Conservation (phyloP, 805 yeast genomes). For the Tetrapisispora taiwanensis region DNA sequence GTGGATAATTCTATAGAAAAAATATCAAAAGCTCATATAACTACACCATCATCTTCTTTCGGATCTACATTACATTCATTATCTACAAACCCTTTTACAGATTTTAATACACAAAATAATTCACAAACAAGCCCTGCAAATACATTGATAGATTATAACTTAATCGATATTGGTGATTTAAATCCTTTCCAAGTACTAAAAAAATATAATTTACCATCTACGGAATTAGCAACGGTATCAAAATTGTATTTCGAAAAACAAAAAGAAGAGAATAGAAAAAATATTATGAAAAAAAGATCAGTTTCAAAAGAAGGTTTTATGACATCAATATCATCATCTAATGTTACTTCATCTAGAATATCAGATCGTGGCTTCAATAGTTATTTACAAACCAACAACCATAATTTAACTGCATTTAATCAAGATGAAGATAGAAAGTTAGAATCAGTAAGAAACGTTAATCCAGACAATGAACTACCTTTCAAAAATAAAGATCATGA, state of each 20-base stretch:
- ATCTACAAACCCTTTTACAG: background rate
- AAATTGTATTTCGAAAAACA: conserved; percentile 31
- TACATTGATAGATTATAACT: conserved; percentile 8
- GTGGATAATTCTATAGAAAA: background rate
- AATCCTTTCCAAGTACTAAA: conserved; percentile 34
- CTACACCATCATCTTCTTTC: conserved; percentile 1
- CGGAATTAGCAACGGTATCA: conserved; percentile 30
- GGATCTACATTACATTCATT: background rate
- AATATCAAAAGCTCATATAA: background rate
- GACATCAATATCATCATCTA: background rate
- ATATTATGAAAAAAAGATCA: conserved; percentile 20
- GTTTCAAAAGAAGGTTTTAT: conserved; percentile 8
- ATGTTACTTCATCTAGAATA: background rate
- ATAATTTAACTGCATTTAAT: background rate
- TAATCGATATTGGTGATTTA: conserved; percentile 30
- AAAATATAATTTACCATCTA: conserved; percentile 29
- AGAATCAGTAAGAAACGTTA: background rate
- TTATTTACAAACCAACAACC: background rate
- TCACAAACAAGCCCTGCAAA: background rate
- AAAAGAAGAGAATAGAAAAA: conserved; percentile 26
- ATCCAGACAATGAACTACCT: background rate
- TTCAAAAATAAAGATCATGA: background rate
- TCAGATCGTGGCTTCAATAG: background rate
- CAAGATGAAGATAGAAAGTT: background rate
- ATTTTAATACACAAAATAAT: background rate